Percentiles rank a stretch among this genome's conserved stretches.
These are phyloP conservation scores for Syncephalastrum sp. DNA, from an alignment of 371 early-diverging fungal species.

Conservation along the genomic window DNA sequence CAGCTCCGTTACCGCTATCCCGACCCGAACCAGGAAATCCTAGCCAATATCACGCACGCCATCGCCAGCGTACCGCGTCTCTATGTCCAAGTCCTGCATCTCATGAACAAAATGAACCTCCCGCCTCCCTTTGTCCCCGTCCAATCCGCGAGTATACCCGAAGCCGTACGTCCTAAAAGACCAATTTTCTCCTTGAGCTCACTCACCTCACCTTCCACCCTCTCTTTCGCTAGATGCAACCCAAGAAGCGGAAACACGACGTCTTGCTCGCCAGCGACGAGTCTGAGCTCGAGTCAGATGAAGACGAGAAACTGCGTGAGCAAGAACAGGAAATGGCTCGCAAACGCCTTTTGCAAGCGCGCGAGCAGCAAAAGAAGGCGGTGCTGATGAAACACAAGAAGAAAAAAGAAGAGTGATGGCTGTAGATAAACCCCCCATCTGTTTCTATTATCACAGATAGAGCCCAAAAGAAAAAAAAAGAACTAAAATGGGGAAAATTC, in stretches of 20 bases:
- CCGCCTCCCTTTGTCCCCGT: conserved; percentile 62
- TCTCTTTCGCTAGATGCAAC: conserved; percentile 1
- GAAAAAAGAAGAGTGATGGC: too few species aligned
- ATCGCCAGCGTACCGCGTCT: conserved; percentile 54
- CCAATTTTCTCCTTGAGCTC: too few species aligned
- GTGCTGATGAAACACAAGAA: too few species aligned
- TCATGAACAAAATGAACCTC: conserved; percentile 74
- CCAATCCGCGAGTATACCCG: conserved; percentile 29
- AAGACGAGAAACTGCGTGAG: conserved; percentile 29
- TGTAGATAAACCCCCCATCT: too few species aligned
- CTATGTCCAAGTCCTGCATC: conserved; percentile 65
- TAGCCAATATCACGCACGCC: conserved; percentile 51
- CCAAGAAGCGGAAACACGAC: conserved; percentile 35
- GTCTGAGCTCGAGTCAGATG: conserved; percentile 56
- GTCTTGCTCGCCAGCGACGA: conserved; percentile 53
- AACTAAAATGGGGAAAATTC: background rate
- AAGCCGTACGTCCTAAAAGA: conserved; percentile 14
- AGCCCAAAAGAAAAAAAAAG: too few species aligned
- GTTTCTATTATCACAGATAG: too few species aligned
- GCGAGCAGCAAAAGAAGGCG: too few species aligned
- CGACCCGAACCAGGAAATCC: conserved; percentile 50
- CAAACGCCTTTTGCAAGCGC: too few species aligned
- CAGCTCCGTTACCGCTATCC: conserved; percentile 53
- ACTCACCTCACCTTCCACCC: too few species aligned
- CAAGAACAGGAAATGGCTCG: conserved; percentile 14